Percentiles rank a stretch among this genome's conserved stretches.
These are phyloP conservation scores for Aspergillus clavatus DNA, from an alignment of 2,329 filamentous ascomycete genomes.

Conservation along the genomic window DNA sequence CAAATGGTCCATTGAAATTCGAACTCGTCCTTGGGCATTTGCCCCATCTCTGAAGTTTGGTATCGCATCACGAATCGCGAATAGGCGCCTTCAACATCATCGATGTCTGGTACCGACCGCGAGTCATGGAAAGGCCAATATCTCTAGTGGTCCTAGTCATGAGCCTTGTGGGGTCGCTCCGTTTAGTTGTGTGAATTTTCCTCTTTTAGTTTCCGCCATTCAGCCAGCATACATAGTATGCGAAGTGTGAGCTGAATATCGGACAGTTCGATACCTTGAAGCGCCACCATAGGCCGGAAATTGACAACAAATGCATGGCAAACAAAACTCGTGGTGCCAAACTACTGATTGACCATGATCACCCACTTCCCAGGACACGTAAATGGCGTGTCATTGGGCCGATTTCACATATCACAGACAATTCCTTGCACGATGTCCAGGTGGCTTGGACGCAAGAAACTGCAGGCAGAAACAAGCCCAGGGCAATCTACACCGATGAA, in stretches of 20 bases:
- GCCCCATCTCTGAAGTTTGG: too few species aligned
- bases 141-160: not conserved
- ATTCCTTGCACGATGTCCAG: not conserved
- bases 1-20: too few species aligned
- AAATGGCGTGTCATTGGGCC: not conserved
- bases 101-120: not conserved
- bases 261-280: not conserved
- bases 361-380: not conserved
- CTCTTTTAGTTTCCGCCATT: not conserved
- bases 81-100: constrained; percentile 11
- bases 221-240: too few species aligned
- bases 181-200: not conserved
- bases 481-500: not conserved
- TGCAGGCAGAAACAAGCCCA: not conserved
- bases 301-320: not conserved
- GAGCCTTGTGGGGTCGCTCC: not conserved
- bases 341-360: not conserved
- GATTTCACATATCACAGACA: not conserved
- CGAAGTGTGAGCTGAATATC: too few species aligned
- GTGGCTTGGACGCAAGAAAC: not conserved
- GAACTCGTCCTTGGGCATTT: too few species aligned
- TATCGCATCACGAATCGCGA: constrained; percentile 15
- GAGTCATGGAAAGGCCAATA: not conserved
- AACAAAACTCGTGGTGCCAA: not conserved
- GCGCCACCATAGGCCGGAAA: not conserved